Evolutionary conservation across 495 filamentous ascomycete genomes (phyloP).

Genomic region (Penicillium herquei): DNA sequence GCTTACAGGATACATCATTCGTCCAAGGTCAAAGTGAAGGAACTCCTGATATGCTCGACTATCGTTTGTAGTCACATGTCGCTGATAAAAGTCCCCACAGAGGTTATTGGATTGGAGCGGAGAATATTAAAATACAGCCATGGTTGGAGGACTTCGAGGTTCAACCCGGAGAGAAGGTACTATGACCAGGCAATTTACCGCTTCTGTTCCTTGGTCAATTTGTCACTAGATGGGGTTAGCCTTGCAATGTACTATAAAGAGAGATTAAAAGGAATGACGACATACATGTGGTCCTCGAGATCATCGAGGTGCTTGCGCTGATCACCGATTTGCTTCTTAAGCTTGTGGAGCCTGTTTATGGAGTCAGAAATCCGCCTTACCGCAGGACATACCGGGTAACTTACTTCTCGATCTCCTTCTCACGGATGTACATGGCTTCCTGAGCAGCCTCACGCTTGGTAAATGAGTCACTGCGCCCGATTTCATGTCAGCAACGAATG

Average conservation of each 20-base stretch:
- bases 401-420: slow-evolving; percentile 84
- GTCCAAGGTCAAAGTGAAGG: background rate
- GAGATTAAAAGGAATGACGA: background rate
- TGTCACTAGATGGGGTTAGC: slow-evolving; percentile 17
- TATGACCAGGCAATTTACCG: background rate
- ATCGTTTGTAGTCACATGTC: background rate
- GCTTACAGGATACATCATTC: background rate
- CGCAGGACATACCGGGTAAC: slow-evolving; percentile 10
- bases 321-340: slow-evolving; percentile 74
- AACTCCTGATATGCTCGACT: slow-evolving; percentile 16
- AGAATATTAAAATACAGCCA: slow-evolving; percentile 4
- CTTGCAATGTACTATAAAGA: background rate
- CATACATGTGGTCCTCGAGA: slow-evolving; percentile 78
- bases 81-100: background rate
- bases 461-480: slow-evolving; percentile 71
- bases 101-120: background rate
- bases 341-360: slow-evolving; percentile 48
- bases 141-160: background rate
- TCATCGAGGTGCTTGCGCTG: slow-evolving; percentile 81
- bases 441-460: slow-evolving; percentile 83
- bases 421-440: slow-evolving; percentile 78
- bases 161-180: background rate
- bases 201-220: slow-evolving; percentile 21
- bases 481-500: slow-evolving; percentile 12
- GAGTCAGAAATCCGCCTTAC: background rate